Conservation (phyloP, 345 rosid genomes). For the Eucalyptus lansdowneana region DNA sequence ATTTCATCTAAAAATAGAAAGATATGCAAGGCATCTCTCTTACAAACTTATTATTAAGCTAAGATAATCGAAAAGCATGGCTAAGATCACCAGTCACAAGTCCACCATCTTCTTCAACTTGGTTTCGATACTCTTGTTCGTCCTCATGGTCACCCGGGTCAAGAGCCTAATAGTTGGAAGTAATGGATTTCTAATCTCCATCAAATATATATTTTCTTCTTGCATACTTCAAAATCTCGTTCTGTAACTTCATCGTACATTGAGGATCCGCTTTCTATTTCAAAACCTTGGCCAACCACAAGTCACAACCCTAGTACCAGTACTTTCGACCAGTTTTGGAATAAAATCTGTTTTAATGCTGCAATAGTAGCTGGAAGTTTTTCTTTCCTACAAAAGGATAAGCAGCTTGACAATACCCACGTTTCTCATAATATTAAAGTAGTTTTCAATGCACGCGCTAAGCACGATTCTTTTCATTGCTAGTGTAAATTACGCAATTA, state of each 20-base stretch:
- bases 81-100: not conserved
- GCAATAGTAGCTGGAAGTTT: no score
- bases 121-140: not conserved
- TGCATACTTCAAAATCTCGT: not conserved
- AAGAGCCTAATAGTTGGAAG: not conserved
- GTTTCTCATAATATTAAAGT: no score
- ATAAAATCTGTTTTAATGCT: not conserved
- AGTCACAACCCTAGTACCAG: not conserved
- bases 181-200: not conserved
- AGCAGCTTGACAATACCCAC: no score
- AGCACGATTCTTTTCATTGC: no score
- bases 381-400: no score
- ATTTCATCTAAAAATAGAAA: not conserved
- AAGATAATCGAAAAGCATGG: not conserved
- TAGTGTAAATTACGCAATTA: no score
- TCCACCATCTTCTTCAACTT: not conserved
- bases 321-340: not conserved
- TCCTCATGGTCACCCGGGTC: not conserved
- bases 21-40: not conserved
- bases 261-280: not conserved
- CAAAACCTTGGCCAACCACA: not conserved
- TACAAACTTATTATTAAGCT: not conserved
- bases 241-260: not conserved
- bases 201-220: not conserved
- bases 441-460: no score